phyloP scores from a whole-genome alignment of 2,329 filamentous ascomycete species.

The Aspergillus sp. region DNA sequence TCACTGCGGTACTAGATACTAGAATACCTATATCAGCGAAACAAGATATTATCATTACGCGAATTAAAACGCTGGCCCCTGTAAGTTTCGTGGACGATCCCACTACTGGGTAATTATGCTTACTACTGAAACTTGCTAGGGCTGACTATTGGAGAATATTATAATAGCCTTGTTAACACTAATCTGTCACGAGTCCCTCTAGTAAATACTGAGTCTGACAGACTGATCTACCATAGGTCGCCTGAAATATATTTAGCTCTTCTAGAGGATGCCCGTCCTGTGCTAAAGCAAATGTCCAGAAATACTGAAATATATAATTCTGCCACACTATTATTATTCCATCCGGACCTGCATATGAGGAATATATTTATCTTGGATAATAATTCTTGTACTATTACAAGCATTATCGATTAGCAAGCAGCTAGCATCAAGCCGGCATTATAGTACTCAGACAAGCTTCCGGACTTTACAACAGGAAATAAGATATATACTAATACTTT shows the following conservation, averaged over 20 bases:
- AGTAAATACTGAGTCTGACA: constrained; percentile 14
- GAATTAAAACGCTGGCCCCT: constrained; percentile 40
- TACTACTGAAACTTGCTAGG: constrained; percentile 25
- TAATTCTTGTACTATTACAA: constrained; percentile 38
- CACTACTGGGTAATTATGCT: constrained; percentile 12
- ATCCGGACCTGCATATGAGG: constrained; percentile 43
- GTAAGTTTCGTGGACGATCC: constrained; percentile 25
- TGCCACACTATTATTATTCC: constrained; percentile 35
- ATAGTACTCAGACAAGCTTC: constrained; percentile 38
- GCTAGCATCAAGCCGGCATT: constrained; percentile 42
- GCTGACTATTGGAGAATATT: constrained; percentile 33
- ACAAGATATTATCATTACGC: constrained; percentile 33
- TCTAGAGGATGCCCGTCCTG: constrained; percentile 27
- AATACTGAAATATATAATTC: constrained; percentile 28
- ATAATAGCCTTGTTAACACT: constrained; percentile 40
- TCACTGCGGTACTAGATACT: constrained; percentile 30
- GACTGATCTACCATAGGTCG: constrained; percentile 36
- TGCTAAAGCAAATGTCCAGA: constrained; percentile 31
- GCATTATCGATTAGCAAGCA: constrained; percentile 47
- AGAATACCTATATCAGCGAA: constrained; percentile 15
- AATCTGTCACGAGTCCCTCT: constrained; percentile 38
- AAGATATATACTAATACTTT: constrained; percentile 36
- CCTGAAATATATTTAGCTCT: constrained; percentile 34
- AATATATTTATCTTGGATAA: constrained; percentile 46
- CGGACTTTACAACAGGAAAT: constrained; percentile 40